Base-by-base conservation (phyloP, 2,329 filamentous ascomycete genomes). In the Purpureocillium lavendulum region DNA sequence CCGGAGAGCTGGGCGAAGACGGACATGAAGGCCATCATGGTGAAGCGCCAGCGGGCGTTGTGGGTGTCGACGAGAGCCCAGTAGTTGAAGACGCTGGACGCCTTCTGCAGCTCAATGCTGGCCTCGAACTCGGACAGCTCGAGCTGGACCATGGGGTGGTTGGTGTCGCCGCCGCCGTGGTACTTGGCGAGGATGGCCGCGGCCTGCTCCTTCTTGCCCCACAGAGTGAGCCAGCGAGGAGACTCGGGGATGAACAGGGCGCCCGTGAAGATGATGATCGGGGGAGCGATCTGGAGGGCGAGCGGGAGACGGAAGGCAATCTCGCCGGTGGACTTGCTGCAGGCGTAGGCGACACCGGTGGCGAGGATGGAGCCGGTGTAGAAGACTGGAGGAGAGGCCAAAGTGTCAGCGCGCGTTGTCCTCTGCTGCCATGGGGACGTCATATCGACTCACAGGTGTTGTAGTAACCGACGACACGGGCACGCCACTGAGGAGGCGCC, bases 1-100 rank as follows among this genome's bases (percentile, higher is more conserved):
- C 70, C 73, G 4, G 65, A 66, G 42, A 71, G 67, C 51, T 80
- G 73, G 2, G 70, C 70, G 48, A 78, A 74, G 34, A 71, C 61
- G 6, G 69, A 65, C 57, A 77, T 71, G 15, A 65, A 66, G 3
- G 70, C 53, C 28, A 73, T 71, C 45, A 69, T 71, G 30, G 69
- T 60, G 10, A 78, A 65, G 14, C 73, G 67, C 40, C 71, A 70
- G 11, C 67, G 61, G 4, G 68, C 63, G 2, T 64, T 65, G 37
- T 62, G 64, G 4, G 61, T 66, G 51, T 65, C 66, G 59, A 71
- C 68, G 3, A 77, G 64, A 30, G 69, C 66, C 38, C 65, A 60
- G 51, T 75, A 77, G 52, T 77, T 70, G 64, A 66, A 76, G 3
- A 49, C 26, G 33, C 34, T 45, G 1, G 44, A 48, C 62, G 70